Evolutionary conservation across 208 protist species (phyloP), one percentile per base, ranked within the genome.

Genomic region (Trypanosoma boissoni): DNA sequence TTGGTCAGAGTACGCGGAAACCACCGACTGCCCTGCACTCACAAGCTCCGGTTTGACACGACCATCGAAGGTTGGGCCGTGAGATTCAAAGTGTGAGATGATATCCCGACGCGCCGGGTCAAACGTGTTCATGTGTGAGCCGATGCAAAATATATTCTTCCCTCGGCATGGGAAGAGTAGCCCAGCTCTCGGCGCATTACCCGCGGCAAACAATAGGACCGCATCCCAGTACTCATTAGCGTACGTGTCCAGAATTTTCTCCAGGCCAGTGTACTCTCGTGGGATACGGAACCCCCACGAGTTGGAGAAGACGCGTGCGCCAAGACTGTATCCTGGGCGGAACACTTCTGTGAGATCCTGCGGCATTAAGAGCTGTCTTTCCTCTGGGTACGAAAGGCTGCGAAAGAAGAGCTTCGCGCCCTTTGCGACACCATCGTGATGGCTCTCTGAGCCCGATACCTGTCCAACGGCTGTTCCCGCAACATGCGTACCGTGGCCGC

Each of bases 61-160:
- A 1, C 50, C 24, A 64, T 97, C 92, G 62, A 82, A 90, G 9
- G 86, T 92, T 5, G 86, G 80, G 16, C 90, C 90, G 64, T 54
- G 70, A 0, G 84, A 55, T 18, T 86, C 92, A 43, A 68, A 80
- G 0, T 16, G 2, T 10, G 80, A 45, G 24, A 97, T 65, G n/a
- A 18, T 61, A 42, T 83, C 61, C 54, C 69, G 64, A 8, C 57
- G 0, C 0, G 0, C n/a, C 3, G 34, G 18, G 9, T 42, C 18
- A 28, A 75, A 52, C 1, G 31, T 63, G 57, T 92, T 93, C 10
- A 62, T 31, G 48, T 93, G 86, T 14, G 83, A 62, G 0, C 90
- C 90, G 9, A 96, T 81, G 5, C 85, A 80, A 2, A 97, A 52
- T 16, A 91, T 81, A 62, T 97, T 97, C 59, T 97, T 97, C 3